Base-by-base conservation (phyloP, 2,329 filamentous ascomycete genomes). In the Pseudogymnoascus sp. region DNA sequence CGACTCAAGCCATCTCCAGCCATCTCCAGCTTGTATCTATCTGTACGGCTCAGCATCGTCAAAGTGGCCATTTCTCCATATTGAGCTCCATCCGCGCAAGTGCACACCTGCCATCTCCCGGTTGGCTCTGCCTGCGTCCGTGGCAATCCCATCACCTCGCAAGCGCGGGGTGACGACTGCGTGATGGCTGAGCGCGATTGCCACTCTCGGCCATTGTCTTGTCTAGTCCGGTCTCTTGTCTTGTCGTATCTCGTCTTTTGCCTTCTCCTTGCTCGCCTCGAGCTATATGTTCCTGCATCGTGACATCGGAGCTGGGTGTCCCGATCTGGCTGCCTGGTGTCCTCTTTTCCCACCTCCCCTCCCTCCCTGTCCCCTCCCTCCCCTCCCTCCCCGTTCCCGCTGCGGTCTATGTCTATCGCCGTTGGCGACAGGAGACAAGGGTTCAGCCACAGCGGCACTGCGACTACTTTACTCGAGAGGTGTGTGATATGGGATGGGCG, bases 401-500 rank as follows among this genome's bases (percentile, higher is more conserved):
- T 51, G 45, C 23, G 14, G 29, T 31, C 29, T 31, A 31, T 31
- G 45, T n/a, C 45, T 51, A 51, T 51, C 45, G 45, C 45, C 45
- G 45, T 51, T 51, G 45, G 45, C 45, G 45, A 51, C 45, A 29
- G 5, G 45, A 51, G 23, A 51, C 45, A 51, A 51, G 45, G 45
- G 45, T 51, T 31, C 45, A 51, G 45, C 45, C 45, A 51, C 45
- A 16, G 45, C 45, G 45, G 42, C 42, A 47, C 42, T 47, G 21
- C 11, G 42, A 3, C 2, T 21, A 26, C 42, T 29, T 2, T 51
- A 51, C 45, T 51, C 45, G 23, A n/a, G 23, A 51, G 45, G 45
- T 51, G 29, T 51, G 45, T 51, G 45, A 51, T 51, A 51, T 51
- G 45, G 29, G 45, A 51, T 16, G 45, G 45, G 45, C 45, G 45